phyloP scores from a whole-genome alignment of 345 rosid species.

The Hibiscus mutabilis region DNA sequence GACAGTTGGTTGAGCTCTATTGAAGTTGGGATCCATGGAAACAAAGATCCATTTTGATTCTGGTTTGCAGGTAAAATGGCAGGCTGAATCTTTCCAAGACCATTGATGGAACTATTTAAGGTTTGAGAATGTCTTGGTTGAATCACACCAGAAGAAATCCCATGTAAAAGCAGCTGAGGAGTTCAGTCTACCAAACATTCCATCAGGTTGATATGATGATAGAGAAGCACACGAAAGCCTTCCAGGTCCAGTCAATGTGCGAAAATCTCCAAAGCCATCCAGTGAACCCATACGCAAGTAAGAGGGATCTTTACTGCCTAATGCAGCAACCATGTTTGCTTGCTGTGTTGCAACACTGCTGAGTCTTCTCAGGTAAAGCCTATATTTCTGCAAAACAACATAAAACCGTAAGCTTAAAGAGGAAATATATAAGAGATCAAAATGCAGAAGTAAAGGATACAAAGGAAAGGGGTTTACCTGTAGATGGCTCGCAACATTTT shows the following conservation, averaged over 20 bases:
- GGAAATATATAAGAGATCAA: neutral
- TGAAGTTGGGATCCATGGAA: constrained; percentile 36
- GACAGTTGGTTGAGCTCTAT: constrained; percentile 41
- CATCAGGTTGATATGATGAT: constrained; percentile 40
- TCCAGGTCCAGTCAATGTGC: constrained; percentile 40
- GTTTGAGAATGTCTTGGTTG: constrained; percentile 41
- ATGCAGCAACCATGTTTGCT: constrained; percentile 27
- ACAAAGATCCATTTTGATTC: constrained; percentile 31
- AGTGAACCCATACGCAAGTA: constrained; percentile 43
- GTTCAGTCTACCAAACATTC: constrained; percentile 50
- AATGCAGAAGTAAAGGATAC: neutral
- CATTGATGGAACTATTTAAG: constrained; percentile 30
- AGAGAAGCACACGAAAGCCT: constrained; percentile 39
- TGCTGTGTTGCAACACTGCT: constrained; percentile 41
- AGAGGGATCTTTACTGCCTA: constrained; percentile 49
- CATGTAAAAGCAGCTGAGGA: constrained; percentile 46
- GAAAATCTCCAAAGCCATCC: constrained; percentile 54
- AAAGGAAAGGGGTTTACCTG: constrained; percentile 42
- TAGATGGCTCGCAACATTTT: constrained; percentile 96
- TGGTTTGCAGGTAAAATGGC: constrained; percentile 32
- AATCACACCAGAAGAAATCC: constrained; percentile 48
- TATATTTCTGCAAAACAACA: constrained; percentile 57
- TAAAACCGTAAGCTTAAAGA: neutral
- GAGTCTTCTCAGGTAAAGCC: constrained; percentile 71
- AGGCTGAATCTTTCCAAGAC: constrained; percentile 43